Base-by-base conservation (phyloP, 1,284 basidiomycete genomes). In the Puccinia coronata region DNA sequence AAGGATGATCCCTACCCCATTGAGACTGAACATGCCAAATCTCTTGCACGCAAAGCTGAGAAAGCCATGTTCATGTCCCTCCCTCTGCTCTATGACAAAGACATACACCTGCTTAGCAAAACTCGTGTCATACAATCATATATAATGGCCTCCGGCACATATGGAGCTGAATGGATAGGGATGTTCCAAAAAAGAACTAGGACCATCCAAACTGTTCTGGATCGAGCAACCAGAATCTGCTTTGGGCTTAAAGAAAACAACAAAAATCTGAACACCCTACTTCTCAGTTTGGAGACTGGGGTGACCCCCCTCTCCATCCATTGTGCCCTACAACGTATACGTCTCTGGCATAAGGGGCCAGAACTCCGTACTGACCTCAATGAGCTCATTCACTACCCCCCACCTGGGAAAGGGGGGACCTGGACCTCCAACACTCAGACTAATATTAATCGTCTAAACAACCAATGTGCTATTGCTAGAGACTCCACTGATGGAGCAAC, bases 121-220 rank as follows among this genome's bases (percentile, higher is more conserved):
- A 25, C 53, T 6, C 2, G 73, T n/a, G 14, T 28, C 1, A 61
- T 75, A 0, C 55, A 75, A 39, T 61, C 36, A 0, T 75, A 61
- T 16, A 61, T 75, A 0, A 59, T 59, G 55, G 36, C 39, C 2
- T 11, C 39, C 11, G 55, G 73, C 0, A n/a, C 23, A 8, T 75
- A 75, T 20, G 23, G 55, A 4, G 55, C 39, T 23, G 55, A 75
- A 47, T 75, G 73, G 57, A 34, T 75, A 9, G 53, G 51, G 6
- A 57, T 74, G 72, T 12, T n/a, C 11, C 51, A 74, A 34, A 59
- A 39, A 14, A 59, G 53, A 36, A 57, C 55, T 0, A 4, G 23
- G 3, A 8, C 31, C 28, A 61, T 61, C 12, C 59, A 61, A 61
- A 36, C 11, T 0, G 28, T 61, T 16, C 0, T 61, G 0, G 59